Conservation (phyloP, 225 moss, liverwort and hornwort genomes). For the Pseudoscleropodium purum region DNA sequence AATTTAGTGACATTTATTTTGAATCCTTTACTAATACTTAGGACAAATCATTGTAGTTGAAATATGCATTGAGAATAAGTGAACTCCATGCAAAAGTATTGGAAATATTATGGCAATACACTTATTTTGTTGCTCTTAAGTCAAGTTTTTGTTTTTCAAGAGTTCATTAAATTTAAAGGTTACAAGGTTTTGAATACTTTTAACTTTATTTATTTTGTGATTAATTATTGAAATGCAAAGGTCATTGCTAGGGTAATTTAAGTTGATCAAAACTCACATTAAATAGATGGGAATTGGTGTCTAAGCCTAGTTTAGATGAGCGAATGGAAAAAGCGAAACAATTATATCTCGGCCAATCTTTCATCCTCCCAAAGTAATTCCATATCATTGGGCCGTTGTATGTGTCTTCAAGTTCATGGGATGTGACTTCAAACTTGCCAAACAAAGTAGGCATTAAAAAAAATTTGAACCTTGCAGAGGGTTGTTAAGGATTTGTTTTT, state of each 20-base stretch:
- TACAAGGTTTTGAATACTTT: too few relatives aligned
- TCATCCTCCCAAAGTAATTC: neutral
- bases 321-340: too few relatives aligned
- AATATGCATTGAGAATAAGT: neutral
- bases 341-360: neutral
- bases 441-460: neutral
- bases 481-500: too few relatives aligned
- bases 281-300: too few relatives aligned
- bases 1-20: neutral
- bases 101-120: neutral
- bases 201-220: too few relatives aligned
- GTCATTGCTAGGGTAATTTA: too few relatives aligned
- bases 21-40: neutral
- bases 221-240: too few relatives aligned
- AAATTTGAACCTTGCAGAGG: too few relatives aligned
- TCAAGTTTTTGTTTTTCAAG: neutral
- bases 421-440: neutral
- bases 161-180: too few relatives aligned
- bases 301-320: too few relatives aligned
- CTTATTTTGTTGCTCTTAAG: neutral
- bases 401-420: rapidly evolving
- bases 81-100: neutral
- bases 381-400: rapidly evolving
- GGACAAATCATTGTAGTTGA: neutral
- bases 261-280: too few relatives aligned